Evolutionary conservation across 2,329 filamentous ascomycete species (phyloP), one percentile per base, ranked within the genome.

Genomic region (Periconia digitata): DNA sequence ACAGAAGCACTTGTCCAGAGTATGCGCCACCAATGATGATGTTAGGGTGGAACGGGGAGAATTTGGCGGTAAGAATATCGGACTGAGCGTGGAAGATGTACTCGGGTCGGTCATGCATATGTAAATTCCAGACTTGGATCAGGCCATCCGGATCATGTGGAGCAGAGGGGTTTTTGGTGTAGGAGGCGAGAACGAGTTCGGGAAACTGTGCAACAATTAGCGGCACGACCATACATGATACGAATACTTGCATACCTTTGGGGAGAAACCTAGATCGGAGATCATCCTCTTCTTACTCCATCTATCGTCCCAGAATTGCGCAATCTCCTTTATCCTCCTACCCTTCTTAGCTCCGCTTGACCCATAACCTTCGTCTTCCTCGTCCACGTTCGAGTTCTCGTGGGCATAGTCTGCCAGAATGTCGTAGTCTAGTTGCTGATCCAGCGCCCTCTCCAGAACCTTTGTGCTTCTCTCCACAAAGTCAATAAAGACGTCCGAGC

Each of bases 281-380:
- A 99, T 87, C 88, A 96, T 96, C 56, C 92, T 86, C 76, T 96
- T 96, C 78, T 95, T 95, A 66, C 90, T 95, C 89, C 92, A 96
- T 68, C 91, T 83, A 52, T 95, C 89, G 65, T 96, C 92, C 73
- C 89, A 96, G 72, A 97, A 96, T 63, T 96, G 92, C 29, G 88
- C 86, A 41, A 96, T 79, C 72, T 99, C 92, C 69, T 89, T 92
- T 61, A 95, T 83, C 55, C 87, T 82, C 58, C 89, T 79, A 35
- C 87, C 84, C 43, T 86, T 87, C 55, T 87, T 86, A 3, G 85
- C 87, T 24, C 83, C 81, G 2, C 82, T 83, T 50, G 87, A 87
- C 15, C 86, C 86, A 43, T 82, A 80, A 20, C 82, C 76, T 39
- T 90, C 86, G 58, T 90, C 91, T 47, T 95, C 90, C 41, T 95